A percentile compares a stretch with the other conserved stretches of the same genome.
phyloP scores from a whole-genome alignment of 169 alveolate genomes.

The Plasmodium adleri region DNA sequence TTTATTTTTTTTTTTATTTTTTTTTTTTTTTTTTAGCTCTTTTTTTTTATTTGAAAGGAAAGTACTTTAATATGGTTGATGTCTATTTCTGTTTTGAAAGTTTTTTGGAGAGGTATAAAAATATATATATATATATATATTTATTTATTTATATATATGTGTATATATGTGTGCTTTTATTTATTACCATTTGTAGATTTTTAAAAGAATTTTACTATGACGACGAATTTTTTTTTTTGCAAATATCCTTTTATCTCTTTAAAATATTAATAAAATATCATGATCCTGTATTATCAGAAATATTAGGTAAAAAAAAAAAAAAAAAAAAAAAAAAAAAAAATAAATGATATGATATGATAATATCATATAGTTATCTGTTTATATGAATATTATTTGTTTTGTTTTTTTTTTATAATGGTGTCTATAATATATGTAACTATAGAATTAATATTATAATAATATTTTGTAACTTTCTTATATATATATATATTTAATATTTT shows the following conservation, averaged over 20 bases:
- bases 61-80: slow-evolving; percentile 70
- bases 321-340: neutral
- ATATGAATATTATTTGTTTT: neutral
- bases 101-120: slow-evolving; percentile 71
- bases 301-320: slow-evolving; percentile 70
- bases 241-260: slow-evolving; percentile 81
- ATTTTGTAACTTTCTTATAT: too few species aligned
- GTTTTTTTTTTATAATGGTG: neutral
- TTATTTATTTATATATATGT: too few species aligned
- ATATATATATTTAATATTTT: too few species aligned
- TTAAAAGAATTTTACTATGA: slow-evolving; percentile 80
- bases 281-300: slow-evolving; percentile 81
- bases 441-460: too few species aligned
- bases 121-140: too few species aligned
- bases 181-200: slow-evolving; percentile 39
- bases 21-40: slow-evolving; percentile 69
- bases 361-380: neutral
- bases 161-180: neutral
- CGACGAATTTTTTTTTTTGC: slow-evolving; percentile 81
- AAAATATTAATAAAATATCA: slow-evolving; percentile 81
- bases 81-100: slow-evolving; percentile 77
- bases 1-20: neutral
- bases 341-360: neutral
- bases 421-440: too few species aligned
- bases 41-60: slow-evolving; percentile 78